Evolutionary conservation across 2,329 filamentous ascomycete species (phyloP), one percentile per base, ranked within the genome.

Genomic region (Colletotrichum siamense): DNA sequence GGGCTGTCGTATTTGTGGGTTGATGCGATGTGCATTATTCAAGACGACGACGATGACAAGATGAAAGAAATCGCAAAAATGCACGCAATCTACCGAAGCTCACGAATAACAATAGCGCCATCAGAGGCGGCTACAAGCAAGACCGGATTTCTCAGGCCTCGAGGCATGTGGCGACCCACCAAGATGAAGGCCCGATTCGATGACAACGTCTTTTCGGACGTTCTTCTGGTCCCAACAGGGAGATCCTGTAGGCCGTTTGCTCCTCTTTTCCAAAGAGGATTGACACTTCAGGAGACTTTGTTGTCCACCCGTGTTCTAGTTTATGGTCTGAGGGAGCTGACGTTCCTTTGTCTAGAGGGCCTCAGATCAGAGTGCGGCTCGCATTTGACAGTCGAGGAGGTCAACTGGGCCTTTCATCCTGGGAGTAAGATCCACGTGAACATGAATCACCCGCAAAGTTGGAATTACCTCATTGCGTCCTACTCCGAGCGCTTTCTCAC

Each of bases 1-100:
- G 74, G 78, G 3, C 55, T 77, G 61, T 68, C 69, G 13, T 75
- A 72, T 13, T 63, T 77, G 8, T 78, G 78, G 78, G 55, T 78
- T 0, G 77, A 79, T 32, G 57, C 63, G 1, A 73, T 78, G 26
- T 78, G 78, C 26, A 71, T 79, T 1, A 65, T 76, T 5, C 75
- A 78, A 49, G 70, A 78, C 49, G 69, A 78, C 52, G 30, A 64
- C 2, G 3, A 62, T 0, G 68, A 71, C 24, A 62, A 62, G 57
- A 13, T 55, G 9, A 34, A 10, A 13, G 52, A 71, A 6, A 49
- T 71, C 2, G 16, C 68, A 28, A 59, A 26, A 6, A 71, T 71
- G 68, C 61, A 49, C 26, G 57, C 34, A 0, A 32, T 64, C 2
- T 64, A 71, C 30, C 4, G 13, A 9, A 55, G 52, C 36, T 62